Evolutionary conservation across 129 eudicot genomes (phyloP).

Genomic region (Saposhnikovia divaricata): DNA sequence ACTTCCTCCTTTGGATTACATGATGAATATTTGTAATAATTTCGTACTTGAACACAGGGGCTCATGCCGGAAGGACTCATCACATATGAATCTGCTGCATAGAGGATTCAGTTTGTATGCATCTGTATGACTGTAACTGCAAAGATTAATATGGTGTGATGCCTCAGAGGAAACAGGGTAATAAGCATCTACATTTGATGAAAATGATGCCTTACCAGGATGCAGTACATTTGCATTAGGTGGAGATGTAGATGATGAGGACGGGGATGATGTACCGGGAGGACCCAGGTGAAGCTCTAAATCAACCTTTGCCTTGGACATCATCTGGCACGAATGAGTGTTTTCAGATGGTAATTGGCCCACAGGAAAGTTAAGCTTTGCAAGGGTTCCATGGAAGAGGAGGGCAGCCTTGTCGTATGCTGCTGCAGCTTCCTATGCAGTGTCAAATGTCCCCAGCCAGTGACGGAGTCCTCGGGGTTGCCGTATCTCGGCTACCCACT

Average conservation of each 20-base stretch:
- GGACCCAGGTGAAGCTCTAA: constrained; percentile 17
- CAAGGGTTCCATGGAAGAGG: constrained; percentile 51
- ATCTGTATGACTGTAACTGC: too few relatives aligned
- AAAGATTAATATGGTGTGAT: too few relatives aligned
- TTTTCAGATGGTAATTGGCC: not conserved
- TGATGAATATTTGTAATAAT: too few relatives aligned
- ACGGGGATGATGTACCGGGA: not conserved
- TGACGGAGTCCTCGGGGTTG: too few relatives aligned
- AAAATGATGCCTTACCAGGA: not conserved
- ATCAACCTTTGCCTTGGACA: constrained; percentile 1
- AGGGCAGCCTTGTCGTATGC: constrained; percentile 83
- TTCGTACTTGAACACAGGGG: too few relatives aligned
- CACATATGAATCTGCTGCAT: too few relatives aligned
- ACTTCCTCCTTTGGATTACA: too few relatives aligned
- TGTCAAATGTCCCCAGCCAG: constrained; percentile 83
- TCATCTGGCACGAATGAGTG: not conserved
- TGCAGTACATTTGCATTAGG: not conserved
- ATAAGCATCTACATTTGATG: not conserved
- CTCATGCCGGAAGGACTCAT: too few relatives aligned
- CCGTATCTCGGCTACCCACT: constrained; percentile 90
- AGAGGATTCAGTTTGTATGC: too few relatives aligned
- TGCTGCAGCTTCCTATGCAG: constrained; percentile 58
- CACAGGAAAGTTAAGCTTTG: constrained; percentile 56
- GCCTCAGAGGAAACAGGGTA: not conserved
- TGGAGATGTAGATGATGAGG: too few relatives aligned